These are phyloP conservation scores for Paulownia fortunei DNA, from an alignment of 257 asterid species.

Conservation along the genomic window DNA sequence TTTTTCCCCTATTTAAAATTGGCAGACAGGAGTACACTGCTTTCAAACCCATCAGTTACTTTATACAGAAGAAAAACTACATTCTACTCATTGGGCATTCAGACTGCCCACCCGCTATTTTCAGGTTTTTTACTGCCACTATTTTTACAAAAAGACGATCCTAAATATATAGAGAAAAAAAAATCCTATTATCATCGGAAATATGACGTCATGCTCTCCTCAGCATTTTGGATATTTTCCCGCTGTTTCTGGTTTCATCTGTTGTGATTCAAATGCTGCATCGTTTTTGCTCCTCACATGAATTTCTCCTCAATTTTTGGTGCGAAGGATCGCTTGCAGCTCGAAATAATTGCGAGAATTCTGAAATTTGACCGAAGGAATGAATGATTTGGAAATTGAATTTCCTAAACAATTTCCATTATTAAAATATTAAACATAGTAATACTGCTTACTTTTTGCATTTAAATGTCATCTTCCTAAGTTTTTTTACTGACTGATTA, in stretches of 20 bases:
- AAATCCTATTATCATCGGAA: slow-evolving; percentile 41
- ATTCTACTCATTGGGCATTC: slow-evolving; percentile 39
- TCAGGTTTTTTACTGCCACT: slow-evolving; percentile 34
- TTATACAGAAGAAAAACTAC: slow-evolving; percentile 30
- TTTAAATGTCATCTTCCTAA: too few relatives aligned
- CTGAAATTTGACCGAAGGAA: slow-evolving; percentile 31
- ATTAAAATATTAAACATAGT: too few relatives aligned
- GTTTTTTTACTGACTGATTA: too few relatives aligned
- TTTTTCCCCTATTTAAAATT: slow-evolving; percentile 14
- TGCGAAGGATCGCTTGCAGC: slow-evolving; percentile 43
- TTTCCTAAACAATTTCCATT: neutral
- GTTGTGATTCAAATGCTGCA: slow-evolving; percentile 55
- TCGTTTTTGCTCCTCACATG: slow-evolving; percentile 54
- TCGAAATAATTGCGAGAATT: slow-evolving; percentile 36
- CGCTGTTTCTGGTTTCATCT: slow-evolving; percentile 17
- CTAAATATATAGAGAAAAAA: neutral
- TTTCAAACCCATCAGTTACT: slow-evolving; percentile 38
- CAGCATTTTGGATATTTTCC: slow-evolving; percentile 27
- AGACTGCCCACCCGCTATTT: slow-evolving; percentile 37
- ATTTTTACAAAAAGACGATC: slow-evolving; percentile 37
- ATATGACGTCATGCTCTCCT: slow-evolving; percentile 36
- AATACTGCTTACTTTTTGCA: too few relatives aligned
- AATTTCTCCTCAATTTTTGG: slow-evolving; percentile 34
- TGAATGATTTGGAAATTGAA: neutral
- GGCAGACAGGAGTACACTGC: slow-evolving; percentile 27